A percentile compares a stretch with the other conserved stretches of the same genome.
These are phyloP conservation scores for Penicillium pancosmium DNA, from an alignment of 495 filamentous ascomycete genomes.

Conservation along the genomic window DNA sequence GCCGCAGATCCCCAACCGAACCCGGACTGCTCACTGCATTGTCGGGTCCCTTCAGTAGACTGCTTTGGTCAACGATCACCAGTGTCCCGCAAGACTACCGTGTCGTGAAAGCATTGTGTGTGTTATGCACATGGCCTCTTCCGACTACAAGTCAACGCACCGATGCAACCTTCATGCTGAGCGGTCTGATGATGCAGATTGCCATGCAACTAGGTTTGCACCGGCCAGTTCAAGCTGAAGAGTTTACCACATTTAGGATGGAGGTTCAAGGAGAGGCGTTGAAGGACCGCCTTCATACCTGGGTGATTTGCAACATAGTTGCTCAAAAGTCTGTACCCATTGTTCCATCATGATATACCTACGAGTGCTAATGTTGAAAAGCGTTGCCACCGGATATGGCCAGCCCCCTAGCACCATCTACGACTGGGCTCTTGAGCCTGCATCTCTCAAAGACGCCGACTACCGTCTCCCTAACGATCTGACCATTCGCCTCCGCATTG, in stretches of 20 bases:
- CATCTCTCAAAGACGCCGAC: constrained; percentile 62
- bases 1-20: constrained; percentile 71
- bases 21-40: constrained; percentile 70
- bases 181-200: constrained; percentile 92
- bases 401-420: constrained; percentile 85
- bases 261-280: constrained; percentile 83
- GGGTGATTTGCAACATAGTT: constrained; percentile 91
- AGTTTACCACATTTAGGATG: constrained; percentile 82
- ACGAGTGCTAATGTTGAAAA: constrained; percentile 32
- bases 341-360: background rate
- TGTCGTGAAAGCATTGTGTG: constrained; percentile 85
- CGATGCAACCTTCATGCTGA: constrained; percentile 88
- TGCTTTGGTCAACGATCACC: constrained; percentile 81
- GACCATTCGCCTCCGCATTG: constrained; percentile 74
- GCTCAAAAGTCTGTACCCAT: constrained; percentile 64
- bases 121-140: constrained; percentile 90
- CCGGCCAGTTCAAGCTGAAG: constrained; percentile 85
- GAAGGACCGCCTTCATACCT: constrained; percentile 83
- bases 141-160: constrained; percentile 82
- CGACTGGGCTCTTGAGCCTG: constrained; percentile 77
- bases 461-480: constrained; percentile 69
- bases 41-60: constrained; percentile 68
- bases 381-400: constrained; percentile 86
- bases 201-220: constrained; percentile 90
- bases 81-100: constrained; percentile 82